Evolutionary conservation across 805 yeast species (phyloP).

Genomic region (Komagataella mondaviorum): DNA sequence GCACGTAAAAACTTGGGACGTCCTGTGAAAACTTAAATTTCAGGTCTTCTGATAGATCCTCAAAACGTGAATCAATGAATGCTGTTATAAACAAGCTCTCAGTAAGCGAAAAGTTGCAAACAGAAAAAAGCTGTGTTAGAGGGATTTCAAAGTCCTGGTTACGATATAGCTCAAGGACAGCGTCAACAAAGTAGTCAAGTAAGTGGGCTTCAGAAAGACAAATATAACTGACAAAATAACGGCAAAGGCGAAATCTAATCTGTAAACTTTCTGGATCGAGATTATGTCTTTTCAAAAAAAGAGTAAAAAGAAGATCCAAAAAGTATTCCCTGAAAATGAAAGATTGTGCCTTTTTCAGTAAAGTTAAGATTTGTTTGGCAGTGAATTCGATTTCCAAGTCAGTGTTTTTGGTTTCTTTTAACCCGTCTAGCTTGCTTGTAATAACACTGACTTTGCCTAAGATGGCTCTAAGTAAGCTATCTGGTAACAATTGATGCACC

Average conservation of each 20-base stretch:
- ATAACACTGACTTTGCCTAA: neutral
- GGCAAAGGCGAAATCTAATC: neutral
- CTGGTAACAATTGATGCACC: neutral
- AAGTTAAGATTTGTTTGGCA: neutral
- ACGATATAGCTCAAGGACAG: neutral
- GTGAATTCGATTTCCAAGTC: neutral
- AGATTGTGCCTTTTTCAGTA: neutral
- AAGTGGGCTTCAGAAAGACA: neutral
- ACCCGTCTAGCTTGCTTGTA: neutral
- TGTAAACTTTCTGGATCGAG: neutral
- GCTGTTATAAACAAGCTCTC: neutral
- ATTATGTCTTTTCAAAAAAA: neutral
- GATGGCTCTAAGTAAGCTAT: neutral
- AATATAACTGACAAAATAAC: neutral
- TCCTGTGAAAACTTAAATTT: neutral
- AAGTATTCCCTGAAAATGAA: neutral
- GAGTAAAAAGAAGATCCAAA: neutral
- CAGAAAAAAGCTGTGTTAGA: neutral
- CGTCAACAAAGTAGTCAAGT: neutral
- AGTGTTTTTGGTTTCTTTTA: neutral
- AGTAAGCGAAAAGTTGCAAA: neutral
- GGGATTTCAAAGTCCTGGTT: neutral
- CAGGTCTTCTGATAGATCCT: neutral
- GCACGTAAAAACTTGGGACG: neutral
- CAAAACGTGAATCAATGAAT: neutral